Conservation (phyloP, 176 grass and related monocot genomes). For the Eragrostis curvula region DNA sequence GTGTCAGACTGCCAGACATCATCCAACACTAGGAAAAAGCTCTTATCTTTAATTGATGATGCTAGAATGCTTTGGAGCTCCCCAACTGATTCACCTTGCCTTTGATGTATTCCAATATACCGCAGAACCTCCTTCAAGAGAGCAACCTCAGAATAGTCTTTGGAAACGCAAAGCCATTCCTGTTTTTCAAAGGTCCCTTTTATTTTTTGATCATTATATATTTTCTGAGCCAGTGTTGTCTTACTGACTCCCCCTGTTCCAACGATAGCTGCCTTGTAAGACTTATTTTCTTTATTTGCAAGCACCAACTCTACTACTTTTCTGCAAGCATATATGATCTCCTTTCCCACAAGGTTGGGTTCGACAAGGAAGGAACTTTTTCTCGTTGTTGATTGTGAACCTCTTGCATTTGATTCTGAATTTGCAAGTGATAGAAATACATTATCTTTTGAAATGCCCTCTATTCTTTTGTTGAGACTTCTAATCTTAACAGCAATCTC, state of each 20-base stretch:
- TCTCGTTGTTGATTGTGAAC: neutral
- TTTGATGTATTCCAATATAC: neutral
- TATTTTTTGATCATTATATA: constrained; percentile 36
- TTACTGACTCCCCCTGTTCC: constrained; percentile 53
- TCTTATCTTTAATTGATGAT: constrained; percentile 6
- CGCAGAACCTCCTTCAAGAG: constrained; percentile 32
- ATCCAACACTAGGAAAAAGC: constrained; percentile 39
- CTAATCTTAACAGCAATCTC: constrained; percentile 21
- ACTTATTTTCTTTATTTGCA: neutral
- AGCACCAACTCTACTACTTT: constrained; percentile 18
- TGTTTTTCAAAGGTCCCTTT: constrained; percentile 28
- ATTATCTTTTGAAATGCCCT: constrained; percentile 25
- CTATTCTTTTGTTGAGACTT: constrained; percentile 41
- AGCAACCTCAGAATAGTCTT: no score
- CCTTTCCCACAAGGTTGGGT: constrained; percentile 33
- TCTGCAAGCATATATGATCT: constrained; percentile 15
- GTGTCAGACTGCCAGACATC: constrained; percentile 43
- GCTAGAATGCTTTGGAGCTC: no score
- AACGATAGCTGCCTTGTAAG: constrained; percentile 16
- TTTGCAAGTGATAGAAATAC: neutral
- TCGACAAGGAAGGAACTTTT: neutral
- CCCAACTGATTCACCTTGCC: neutral
- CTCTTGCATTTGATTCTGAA: neutral
- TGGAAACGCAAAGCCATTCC: no score
- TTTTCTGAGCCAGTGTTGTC: constrained; percentile 45